These are phyloP conservation scores for Inosperma sp. DNA, from an alignment of 768 basidiomycete genomes.

Conservation along the genomic window DNA sequence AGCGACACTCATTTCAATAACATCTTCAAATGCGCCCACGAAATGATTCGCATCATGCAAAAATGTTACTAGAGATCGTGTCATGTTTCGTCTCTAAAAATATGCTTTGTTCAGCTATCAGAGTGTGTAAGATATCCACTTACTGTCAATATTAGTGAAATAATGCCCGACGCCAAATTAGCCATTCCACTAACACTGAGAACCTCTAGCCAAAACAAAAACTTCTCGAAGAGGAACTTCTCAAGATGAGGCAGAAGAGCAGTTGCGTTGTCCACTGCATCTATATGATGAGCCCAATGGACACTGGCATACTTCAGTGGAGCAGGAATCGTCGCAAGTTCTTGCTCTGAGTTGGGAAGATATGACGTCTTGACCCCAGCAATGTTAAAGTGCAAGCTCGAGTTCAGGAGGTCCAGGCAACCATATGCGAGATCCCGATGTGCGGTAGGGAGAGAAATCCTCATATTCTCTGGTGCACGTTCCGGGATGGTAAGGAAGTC, in stretches of 20 bases:
- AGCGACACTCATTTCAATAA: constrained; percentile 19
- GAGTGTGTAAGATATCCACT: background rate
- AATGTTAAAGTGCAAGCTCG: constrained; percentile 27
- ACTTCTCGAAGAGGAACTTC: constrained; percentile 8
- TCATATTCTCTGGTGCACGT: constrained; percentile 9
- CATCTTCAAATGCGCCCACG: constrained; percentile 13
- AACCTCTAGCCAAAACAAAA: constrained; percentile 28
- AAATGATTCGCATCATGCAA: constrained; percentile 21
- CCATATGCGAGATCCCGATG: constrained; percentile 6
- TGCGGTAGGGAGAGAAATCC: background rate
- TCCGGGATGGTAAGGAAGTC: constrained; percentile 23
- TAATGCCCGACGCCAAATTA: background rate
- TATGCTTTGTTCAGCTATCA: background rate
- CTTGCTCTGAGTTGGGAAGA: constrained; percentile 20
- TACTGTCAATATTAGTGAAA: background rate
- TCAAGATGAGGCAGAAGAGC: background rate
- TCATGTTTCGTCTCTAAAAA: background rate
- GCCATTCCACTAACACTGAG: constrained; percentile 15
- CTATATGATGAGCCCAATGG: constrained; percentile 24
- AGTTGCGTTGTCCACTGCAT: background rate
- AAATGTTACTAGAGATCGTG: background rate
- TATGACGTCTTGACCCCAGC: constrained; percentile 27
- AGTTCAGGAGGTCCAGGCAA: constrained; percentile 20
- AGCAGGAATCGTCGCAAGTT: constrained; percentile 12
- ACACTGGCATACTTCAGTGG: constrained; percentile 22